Evolutionary conservation across 768 basidiomycete genomes (phyloP).

Genomic region (Amanita pallidorosea): DNA sequence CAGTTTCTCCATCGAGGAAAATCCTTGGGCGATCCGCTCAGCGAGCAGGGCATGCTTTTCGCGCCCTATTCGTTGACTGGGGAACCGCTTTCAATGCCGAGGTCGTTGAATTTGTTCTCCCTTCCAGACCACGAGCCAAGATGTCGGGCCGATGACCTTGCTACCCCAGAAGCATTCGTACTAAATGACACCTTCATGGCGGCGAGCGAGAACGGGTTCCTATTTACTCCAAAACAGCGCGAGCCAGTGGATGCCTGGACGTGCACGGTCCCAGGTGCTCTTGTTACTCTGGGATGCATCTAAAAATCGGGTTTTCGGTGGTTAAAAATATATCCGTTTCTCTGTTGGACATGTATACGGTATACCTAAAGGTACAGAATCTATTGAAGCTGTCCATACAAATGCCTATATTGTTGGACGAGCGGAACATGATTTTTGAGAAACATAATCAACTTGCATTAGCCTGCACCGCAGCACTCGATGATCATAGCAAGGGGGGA

Average conservation of each 20-base stretch:
- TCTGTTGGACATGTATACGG: too few species aligned
- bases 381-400: too few species aligned
- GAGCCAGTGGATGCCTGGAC: not conserved
- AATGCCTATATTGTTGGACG: too few species aligned
- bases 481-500: too few species aligned
- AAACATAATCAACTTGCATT: too few species aligned
- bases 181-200: slow-evolving; percentile 28
- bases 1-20: slow-evolving; percentile 34
- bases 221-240: slow-evolving; percentile 12
- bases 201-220: slow-evolving; percentile 45
- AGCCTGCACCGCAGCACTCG: too few species aligned
- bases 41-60: not conserved
- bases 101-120: slow-evolving; percentile 9
- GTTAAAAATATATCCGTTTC: too few species aligned
- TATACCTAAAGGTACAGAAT: too few species aligned
- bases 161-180: slow-evolving; percentile 7
- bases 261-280: slow-evolving; percentile 3
- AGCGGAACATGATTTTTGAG: too few species aligned
- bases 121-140: slow-evolving; percentile 6
- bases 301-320: not conserved
- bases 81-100: not conserved
- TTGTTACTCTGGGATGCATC: not conserved
- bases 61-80: not conserved
- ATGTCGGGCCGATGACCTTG: too few species aligned
- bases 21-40: slow-evolving; percentile 7